Evolutionary conservation across 306 rosid species (phyloP), one percentile per base, ranked within the genome.

Genomic region (Vigna mungo): DNA sequence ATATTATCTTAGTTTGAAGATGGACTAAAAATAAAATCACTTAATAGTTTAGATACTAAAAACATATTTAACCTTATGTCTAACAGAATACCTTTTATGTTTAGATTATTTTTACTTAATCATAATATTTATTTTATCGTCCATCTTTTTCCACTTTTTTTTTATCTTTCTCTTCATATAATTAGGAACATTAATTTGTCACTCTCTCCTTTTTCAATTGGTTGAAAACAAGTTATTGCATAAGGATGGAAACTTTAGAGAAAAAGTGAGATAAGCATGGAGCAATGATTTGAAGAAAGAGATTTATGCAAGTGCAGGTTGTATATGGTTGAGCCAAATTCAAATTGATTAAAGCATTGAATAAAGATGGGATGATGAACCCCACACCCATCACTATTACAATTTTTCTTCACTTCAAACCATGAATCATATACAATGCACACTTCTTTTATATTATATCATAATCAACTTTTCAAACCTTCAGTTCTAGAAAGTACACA

Each of bases 311-410:
- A 59, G 43, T 71, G 11, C 11, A 7, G 58, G 10, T 51, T 39
- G 11, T 39, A 39, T 17, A 52, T 6, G 58, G 21, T n/a, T 51
- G 56, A 39, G 20, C 5, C 6, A 53, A 71, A 34, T 17, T 6
- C 12, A 21, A 72, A 72, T 16, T 20, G 20, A 37, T 55, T 51
- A 11, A 71, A 71, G 75, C 53, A 56, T 15, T 41, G n/a, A 43
- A 58, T 16, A 47, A 44, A 27, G 59, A 60, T 59, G 69, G 10
- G 47, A 46, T 46, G 59, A 43, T 60, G 60, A 44, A 30, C 12
- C 25, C 16, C 30, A 52, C 67, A 60, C 15, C 41, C 21, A 58
- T 13, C 10, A 58, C 53, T 37, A 13, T 23, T 20, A 44, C 10
- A 61, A 11, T 32, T 61, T 4, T 17, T 32, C 47, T 74, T 25